Conservation (phyloP, 208 protist species). For the Leishmania tarentolae region DNA sequence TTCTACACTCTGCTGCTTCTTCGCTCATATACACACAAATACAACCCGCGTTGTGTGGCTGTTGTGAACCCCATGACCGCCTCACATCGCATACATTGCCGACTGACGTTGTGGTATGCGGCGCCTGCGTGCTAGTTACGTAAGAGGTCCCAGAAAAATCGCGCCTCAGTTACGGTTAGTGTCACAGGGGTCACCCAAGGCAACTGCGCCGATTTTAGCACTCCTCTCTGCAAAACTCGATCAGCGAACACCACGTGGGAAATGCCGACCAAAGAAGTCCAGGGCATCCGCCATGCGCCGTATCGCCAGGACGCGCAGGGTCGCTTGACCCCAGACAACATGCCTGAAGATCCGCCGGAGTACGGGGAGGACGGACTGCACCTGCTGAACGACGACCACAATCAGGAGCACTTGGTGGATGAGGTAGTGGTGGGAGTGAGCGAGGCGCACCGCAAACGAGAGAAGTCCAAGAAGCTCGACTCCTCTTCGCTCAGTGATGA, state of each 20-base stretch:
- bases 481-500: neutral
- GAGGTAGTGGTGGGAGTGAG: neutral
- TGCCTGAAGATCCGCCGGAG: constrained; percentile 43
- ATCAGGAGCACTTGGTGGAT: constrained; percentile 13
- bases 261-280: neutral
- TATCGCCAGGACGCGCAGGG: neutral
- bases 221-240: neutral
- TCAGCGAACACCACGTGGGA: neutral
- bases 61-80: neutral
- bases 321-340: neutral
- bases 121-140: neutral
- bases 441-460: neutral
- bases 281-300: neutral
- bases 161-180: neutral
- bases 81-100: neutral
- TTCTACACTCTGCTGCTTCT: neutral
- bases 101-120: neutral
- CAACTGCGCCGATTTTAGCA: neutral
- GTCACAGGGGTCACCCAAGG: neutral
- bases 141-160: neutral
- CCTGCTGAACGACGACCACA: constrained; percentile 26
- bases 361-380: constrained; percentile 44
- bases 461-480: neutral
- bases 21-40: neutral
- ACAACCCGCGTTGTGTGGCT: neutral